Conservation (phyloP, 202 grass and related monocot genomes). For the Hordeum pubiflorum region DNA sequence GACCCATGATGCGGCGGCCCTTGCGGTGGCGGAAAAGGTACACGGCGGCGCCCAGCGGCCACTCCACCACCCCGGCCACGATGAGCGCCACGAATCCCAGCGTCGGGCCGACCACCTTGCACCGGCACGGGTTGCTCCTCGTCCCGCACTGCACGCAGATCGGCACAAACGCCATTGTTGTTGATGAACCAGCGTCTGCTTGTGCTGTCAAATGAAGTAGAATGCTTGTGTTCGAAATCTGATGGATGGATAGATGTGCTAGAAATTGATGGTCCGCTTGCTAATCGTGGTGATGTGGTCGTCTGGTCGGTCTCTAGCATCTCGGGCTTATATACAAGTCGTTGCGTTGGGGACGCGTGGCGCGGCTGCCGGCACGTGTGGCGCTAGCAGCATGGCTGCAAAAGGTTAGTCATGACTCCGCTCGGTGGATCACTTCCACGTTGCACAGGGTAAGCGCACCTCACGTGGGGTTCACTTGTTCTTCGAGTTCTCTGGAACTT, state of each 20-base stretch:
- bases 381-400: neutral
- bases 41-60: conserved; percentile 70
- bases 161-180: neutral
- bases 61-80: conserved; percentile 54
- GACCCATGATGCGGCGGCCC: conserved; percentile 89
- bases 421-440: neutral
- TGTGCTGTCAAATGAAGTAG: too few species aligned
- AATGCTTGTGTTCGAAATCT: neutral
- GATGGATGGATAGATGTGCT: neutral
- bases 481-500: neutral
- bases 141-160: conserved; percentile 68
- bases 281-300: neutral
- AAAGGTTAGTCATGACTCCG: neutral
- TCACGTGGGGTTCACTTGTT: neutral
- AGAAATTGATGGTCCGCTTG: neutral
- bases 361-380: neutral
- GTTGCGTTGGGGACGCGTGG: too few species aligned
- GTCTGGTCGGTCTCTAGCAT: neutral
- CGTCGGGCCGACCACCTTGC: conserved; percentile 79
- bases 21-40: conserved; percentile 76
- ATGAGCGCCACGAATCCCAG: conserved; percentile 76
- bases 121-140: conserved; percentile 84
- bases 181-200: neutral
- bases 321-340: neutral
- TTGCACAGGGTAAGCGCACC: neutral